Percentiles rank a stretch among this genome's conserved stretches.
phyloP scores from a whole-genome alignment of 306 rosid species.

The Begonia peltatifolia region DNA sequence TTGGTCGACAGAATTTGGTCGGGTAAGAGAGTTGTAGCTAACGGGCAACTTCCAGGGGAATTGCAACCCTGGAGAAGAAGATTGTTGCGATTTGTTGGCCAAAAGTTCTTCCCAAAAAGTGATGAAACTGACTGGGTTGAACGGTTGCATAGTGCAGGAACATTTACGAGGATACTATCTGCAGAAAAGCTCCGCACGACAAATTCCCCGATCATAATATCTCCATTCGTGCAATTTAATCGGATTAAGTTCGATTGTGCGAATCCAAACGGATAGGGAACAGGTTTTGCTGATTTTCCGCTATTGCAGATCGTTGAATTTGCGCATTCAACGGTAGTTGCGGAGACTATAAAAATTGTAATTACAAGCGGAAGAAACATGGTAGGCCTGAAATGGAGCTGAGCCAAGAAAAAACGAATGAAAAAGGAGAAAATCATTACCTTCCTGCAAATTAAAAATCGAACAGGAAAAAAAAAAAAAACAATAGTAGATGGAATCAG shows the following conservation, averaged over 20 bases:
- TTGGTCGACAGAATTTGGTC: constrained; percentile 6
- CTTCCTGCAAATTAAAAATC: constrained; percentile 12
- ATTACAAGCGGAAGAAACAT: constrained; percentile 22
- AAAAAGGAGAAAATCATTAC: constrained; percentile 20
- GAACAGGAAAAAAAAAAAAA: not conserved
- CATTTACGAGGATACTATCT: constrained; percentile 27
- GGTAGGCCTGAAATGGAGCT: constrained; percentile 9
- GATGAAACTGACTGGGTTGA: constrained; percentile 8
- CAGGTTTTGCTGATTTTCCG: not conserved
- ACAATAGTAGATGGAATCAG: not conserved
- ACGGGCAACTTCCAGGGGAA: constrained; percentile 18
- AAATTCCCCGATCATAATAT: constrained; percentile 19
- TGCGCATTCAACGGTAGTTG: constrained; percentile 21
- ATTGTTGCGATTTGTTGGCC: constrained; percentile 32
- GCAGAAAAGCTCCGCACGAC: constrained; percentile 33
- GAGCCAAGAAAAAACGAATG: not conserved
- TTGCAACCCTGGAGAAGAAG: constrained; percentile 46
- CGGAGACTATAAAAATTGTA: constrained; percentile 14
- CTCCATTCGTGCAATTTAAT: constrained; percentile 19
- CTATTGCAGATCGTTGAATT: constrained; percentile 12
- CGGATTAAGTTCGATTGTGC: constrained; percentile 21
- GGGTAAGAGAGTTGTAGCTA: constrained; percentile 19
- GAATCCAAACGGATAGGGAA: constrained; percentile 65
- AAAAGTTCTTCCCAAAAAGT: constrained; percentile 24
- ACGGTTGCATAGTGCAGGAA: constrained; percentile 41